A percentile compares a stretch with the other conserved stretches of the same genome.
phyloP scores from a whole-genome alignment of 345 rosid species.

The Hibiscus trionum region DNA sequence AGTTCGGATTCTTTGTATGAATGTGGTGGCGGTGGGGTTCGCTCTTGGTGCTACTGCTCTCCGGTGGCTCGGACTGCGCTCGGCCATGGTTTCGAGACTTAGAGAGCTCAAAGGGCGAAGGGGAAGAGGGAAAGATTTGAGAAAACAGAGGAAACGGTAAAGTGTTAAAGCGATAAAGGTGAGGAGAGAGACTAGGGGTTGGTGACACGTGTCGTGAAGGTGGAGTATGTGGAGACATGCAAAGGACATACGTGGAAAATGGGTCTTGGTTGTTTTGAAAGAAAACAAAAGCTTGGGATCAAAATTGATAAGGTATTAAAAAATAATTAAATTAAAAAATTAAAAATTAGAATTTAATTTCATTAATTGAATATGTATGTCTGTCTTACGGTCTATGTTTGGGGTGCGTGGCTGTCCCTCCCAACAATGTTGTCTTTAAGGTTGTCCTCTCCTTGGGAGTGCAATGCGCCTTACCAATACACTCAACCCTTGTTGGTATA shows the following conservation, averaged over 20 bases:
- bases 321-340: too few relatives aligned
- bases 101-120: neutral
- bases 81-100: conserved; percentile 20
- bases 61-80: conserved; percentile 17
- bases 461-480: too few relatives aligned
- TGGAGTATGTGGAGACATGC: conserved; percentile 15
- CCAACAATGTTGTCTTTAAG: too few relatives aligned
- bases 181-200: neutral
- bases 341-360: too few relatives aligned
- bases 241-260: conserved; percentile 24
- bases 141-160: neutral
- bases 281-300: too few relatives aligned
- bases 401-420: too few relatives aligned
- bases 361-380: too few relatives aligned
- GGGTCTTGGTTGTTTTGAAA: neutral
- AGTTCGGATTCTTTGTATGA: conserved; percentile 40
- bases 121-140: neutral
- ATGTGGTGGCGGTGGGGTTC: conserved; percentile 20
- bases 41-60: conserved; percentile 11
- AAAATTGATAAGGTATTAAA: too few relatives aligned
- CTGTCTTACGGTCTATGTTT: too few relatives aligned
- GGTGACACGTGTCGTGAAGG: conserved; percentile 17
- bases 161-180: neutral
- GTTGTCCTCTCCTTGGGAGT: too few relatives aligned
- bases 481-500: too few relatives aligned